Percentiles rank a stretch among this genome's conserved stretches.
Evolutionary conservation across 257 asterid species (phyloP).

Genomic region (Fraxinus anomala): DNA sequence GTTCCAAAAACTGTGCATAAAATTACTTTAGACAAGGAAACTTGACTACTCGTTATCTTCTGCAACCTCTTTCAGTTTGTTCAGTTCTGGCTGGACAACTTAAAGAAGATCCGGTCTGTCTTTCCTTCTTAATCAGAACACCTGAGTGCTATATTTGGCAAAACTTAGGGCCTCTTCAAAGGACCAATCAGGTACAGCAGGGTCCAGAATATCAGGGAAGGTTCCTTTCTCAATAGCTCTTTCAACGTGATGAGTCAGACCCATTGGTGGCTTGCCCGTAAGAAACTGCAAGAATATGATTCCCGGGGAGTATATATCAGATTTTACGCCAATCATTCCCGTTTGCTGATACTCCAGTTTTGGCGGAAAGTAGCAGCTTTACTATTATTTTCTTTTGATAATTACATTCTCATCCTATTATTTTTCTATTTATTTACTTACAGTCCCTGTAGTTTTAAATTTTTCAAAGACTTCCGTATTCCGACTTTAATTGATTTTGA

Average conservation of each 20-base stretch:
- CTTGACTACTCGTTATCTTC: constrained; percentile 63
- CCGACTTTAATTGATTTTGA: too few relatives aligned
- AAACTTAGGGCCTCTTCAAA: constrained; percentile 61
- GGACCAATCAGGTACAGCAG: constrained; percentile 74
- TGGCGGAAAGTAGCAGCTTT: constrained; percentile 44
- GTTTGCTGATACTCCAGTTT: constrained; percentile 88
- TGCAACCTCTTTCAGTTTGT: constrained; percentile 58
- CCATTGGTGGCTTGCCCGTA: constrained; percentile 83
- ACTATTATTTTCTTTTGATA: constrained; percentile 21
- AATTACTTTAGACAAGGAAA: constrained; percentile 66
- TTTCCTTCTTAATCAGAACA: constrained; percentile 83
- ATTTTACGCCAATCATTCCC: constrained; percentile 95
- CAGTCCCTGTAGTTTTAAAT: not conserved
- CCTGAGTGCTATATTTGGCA: constrained; percentile 59
- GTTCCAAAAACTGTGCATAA: not conserved
- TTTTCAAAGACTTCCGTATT: too few relatives aligned
- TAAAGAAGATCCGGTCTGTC: constrained; percentile 82
- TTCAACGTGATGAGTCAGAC: constrained; percentile 73
- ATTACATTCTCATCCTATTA: not conserved
- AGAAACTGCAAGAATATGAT: constrained; percentile 75
- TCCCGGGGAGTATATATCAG: constrained; percentile 84
- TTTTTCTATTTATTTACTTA: too few relatives aligned
- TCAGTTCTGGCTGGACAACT: constrained; percentile 64
- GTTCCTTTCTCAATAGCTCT: constrained; percentile 69
- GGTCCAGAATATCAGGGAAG: constrained; percentile 66